Base-by-base conservation (phyloP, 768 basidiomycete genomes). In the Cystobasidium onofrii region DNA sequence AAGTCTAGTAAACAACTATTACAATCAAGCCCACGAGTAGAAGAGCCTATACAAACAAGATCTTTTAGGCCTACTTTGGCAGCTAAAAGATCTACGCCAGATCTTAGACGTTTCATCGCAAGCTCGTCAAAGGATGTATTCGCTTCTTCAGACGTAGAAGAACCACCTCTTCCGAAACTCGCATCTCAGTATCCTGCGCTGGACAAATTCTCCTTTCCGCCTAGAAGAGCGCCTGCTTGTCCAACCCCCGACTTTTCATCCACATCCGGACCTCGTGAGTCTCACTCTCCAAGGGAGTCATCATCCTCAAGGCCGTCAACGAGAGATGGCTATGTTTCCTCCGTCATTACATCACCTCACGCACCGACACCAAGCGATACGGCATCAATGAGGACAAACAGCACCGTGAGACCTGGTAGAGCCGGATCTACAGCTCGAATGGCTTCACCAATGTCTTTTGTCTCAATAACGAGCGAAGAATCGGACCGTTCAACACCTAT, bases 51-150 rank as follows among this genome's bases (percentile, higher is more conserved):
- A 54, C 65, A 29, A 34, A 18, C 31, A 20, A 50, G 25, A 15
- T 27, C 50, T 10, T 50, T 67, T 20, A 7, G 65, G n/a, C 65
- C 65, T 43, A 67, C 65, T 17, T 29, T 67, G 65, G 31, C 39
- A 7, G 55, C 29, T 1, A 71, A 71, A 36, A 54, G 69, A 20
- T 57, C 52, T 3, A 60, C 69, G 54, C 69, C 69, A 52, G 69
- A 71, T 60, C 36, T 71, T 54, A 13, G 69, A 55, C 69, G 69
- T 9, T 71, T 71, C 69, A 23, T 60, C 17, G 43, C 65, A n/a
- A 52, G 65, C 15, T 33, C 31, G 23, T n/a, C 25, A 29, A 41
- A 46, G 20, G 65, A 67, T 31, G 20, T 46, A 10, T 33, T 67
- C 34, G n/a, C 41, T 43, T 39, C 36, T 15, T 50, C 39, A 6